Conservation (phyloP, 2,329 filamentous ascomycete genomes). For the Simplicillium sp. region DNA sequence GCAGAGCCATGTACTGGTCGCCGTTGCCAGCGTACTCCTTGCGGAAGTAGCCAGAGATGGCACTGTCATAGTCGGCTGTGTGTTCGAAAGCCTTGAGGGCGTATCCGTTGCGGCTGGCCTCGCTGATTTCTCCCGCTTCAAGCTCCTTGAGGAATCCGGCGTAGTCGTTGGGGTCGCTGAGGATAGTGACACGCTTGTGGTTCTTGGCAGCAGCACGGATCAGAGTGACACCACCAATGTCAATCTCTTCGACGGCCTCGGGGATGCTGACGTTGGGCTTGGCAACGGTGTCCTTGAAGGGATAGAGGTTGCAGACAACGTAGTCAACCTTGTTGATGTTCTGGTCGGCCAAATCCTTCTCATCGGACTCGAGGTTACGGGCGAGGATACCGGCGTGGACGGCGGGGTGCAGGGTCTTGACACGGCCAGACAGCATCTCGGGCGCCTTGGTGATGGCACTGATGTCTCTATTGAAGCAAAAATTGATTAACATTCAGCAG, state of each 20-base stretch:
- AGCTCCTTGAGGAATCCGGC: constrained; percentile 88
- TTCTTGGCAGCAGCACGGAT: constrained; percentile 97
- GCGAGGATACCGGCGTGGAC: constrained; percentile 88
- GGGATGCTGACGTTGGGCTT: constrained; percentile 95
- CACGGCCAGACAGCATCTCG: constrained; percentile 81
- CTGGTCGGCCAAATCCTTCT: constrained; percentile 92
- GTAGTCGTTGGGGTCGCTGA: constrained; percentile 91
- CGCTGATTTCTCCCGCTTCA: constrained; percentile 75
- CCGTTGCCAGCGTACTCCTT: constrained; percentile 89
- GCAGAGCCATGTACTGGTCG: constrained; percentile 71
- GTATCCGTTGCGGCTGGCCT: constrained; percentile 77
- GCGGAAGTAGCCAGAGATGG: constrained; percentile 95
- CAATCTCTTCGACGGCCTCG: constrained; percentile 97
- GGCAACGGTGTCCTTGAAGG: constrained; percentile 96
- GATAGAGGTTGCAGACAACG: constrained; percentile 97
- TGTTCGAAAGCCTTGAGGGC: constrained; percentile 98
- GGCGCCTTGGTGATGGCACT: constrained; percentile 94
- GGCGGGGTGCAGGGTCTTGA: constrained; percentile 93
- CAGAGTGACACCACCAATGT: constrained; percentile 94
- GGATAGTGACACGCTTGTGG: constrained; percentile 88
- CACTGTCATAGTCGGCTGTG: constrained; percentile 90
- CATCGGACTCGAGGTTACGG: constrained; percentile 86
- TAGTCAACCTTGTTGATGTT: constrained; percentile 94
- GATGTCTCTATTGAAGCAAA: constrained; percentile 60
- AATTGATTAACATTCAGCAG: constrained; percentile 5